Conservation (phyloP, 495 filamentous ascomycete species). For the Penicillium bovifimosum region DNA sequence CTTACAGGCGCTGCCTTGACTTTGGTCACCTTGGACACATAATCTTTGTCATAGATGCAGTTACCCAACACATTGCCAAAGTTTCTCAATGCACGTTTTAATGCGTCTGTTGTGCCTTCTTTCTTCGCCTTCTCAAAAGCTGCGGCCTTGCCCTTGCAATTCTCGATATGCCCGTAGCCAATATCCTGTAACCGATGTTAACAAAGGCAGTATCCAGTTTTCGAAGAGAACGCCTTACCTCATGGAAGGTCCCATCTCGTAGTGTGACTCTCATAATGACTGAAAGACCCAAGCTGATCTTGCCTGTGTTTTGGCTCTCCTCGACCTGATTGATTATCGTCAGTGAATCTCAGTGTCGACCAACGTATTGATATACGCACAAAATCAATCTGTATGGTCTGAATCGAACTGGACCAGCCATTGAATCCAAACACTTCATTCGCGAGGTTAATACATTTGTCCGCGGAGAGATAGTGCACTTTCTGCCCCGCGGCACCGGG, state of each 20-base stretch:
- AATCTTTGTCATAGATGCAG: conserved; percentile 96
- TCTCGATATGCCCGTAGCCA: conserved; percentile 92
- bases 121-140: conserved; percentile 98
- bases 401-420: conserved; percentile 90
- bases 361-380: conserved; percentile 38
- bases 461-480: conserved; percentile 84
- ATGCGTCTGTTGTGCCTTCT: conserved; percentile 87
- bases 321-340: conserved; percentile 49
- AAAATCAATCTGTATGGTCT: conserved; percentile 86
- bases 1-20: conserved; percentile 62
- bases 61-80: conserved; percentile 97
- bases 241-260: conserved; percentile 88
- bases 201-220: neutral
- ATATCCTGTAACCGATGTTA: conserved; percentile 56
- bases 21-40: conserved; percentile 75
- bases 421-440: conserved; percentile 99
- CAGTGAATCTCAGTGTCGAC: conserved; percentile 3
- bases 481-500: conserved; percentile 74
- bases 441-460: conserved; percentile 91
- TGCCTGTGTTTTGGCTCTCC: conserved; percentile 55
- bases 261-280: conserved; percentile 86
- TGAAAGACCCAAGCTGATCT: conserved; percentile 74
- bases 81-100: conserved; percentile 83
- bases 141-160: conserved; percentile 86
- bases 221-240: conserved; percentile 40